A percentile compares a stretch with the other conserved stretches of the same genome.
Conservation (phyloP, 305 asterid species). For the Fraxinus greggii region DNA sequence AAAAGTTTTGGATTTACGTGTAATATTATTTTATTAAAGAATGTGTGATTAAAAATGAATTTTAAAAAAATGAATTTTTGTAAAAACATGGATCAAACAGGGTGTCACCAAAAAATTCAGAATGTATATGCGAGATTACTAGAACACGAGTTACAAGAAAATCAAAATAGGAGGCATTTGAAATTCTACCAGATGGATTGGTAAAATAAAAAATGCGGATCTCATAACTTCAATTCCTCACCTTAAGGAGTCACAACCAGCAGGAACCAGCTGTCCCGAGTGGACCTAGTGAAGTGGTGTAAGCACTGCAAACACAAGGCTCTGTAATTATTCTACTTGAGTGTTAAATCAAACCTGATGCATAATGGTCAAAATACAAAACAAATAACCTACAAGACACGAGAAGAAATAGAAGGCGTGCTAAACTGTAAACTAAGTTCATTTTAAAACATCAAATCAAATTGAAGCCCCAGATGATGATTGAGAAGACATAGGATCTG, state of each 20-base stretch:
- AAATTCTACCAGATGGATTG: neutral
- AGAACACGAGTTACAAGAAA: neutral
- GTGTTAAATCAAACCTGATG: conserved; percentile 5
- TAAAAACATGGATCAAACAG: no score
- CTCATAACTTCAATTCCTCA: conserved; percentile 4
- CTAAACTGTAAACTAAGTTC: neutral
- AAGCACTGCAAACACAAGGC: conserved; percentile 41
- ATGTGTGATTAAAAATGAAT: no score
- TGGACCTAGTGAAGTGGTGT: conserved; percentile 42
- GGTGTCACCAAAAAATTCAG: neutral
- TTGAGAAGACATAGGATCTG: neutral
- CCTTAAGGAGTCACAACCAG: conserved; percentile 24
- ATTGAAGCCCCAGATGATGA: neutral
- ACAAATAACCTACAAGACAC: conserved; percentile 4
- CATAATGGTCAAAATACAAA: conserved; percentile 18
- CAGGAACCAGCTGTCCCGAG: conserved; percentile 31
- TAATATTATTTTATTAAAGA: no score
- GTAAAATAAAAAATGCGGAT: neutral
- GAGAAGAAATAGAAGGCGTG: conserved; percentile 3
- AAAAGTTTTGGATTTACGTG: no score
- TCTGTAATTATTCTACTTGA: neutral
- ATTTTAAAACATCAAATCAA: neutral
- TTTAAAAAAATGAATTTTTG: no score
- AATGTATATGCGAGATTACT: neutral
- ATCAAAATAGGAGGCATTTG: neutral